Conservation (phyloP, 129 eudicot genomes). For the Flaveria robusta region DNA sequence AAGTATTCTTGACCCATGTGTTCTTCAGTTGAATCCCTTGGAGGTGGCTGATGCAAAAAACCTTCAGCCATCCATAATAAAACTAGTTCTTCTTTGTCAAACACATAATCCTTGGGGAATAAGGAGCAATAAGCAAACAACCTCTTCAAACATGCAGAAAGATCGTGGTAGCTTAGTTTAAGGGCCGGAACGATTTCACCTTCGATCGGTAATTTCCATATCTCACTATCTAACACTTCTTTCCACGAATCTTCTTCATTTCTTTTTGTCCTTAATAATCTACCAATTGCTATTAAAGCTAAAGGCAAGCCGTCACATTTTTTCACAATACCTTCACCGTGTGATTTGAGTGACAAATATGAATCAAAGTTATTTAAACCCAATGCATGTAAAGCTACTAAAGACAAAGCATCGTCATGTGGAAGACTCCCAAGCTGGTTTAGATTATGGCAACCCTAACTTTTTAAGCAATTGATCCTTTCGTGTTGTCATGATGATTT, state of each 20-base stretch:
- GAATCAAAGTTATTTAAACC: neutral
- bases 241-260: conserved; percentile 17
- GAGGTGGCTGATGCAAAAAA: conserved; percentile 16
- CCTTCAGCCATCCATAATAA: conserved; percentile 45
- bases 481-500: conserved; percentile 8
- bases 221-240: conserved; percentile 17
- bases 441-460: conserved; percentile 23
- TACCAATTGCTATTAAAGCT: conserved; percentile 13
- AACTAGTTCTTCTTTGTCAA: conserved; percentile 25
- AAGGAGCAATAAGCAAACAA: conserved; percentile 45
- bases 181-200: conserved; percentile 35
- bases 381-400: neutral
- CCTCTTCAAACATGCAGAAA: conserved; percentile 33
- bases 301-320: conserved; percentile 12
- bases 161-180: conserved; percentile 42
- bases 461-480: conserved; percentile 36
- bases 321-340: neutral
- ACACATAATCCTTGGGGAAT: conserved; percentile 38
- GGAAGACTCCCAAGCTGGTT: neutral
- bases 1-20: conserved; percentile 33
- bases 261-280: neutral
- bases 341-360: neutral
- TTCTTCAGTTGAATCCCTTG: conserved; percentile 28
- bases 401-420: neutral
- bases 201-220: conserved; percentile 17